Base-by-base conservation (phyloP, 306 rosid species). In the Begonia masoniana region DNA sequence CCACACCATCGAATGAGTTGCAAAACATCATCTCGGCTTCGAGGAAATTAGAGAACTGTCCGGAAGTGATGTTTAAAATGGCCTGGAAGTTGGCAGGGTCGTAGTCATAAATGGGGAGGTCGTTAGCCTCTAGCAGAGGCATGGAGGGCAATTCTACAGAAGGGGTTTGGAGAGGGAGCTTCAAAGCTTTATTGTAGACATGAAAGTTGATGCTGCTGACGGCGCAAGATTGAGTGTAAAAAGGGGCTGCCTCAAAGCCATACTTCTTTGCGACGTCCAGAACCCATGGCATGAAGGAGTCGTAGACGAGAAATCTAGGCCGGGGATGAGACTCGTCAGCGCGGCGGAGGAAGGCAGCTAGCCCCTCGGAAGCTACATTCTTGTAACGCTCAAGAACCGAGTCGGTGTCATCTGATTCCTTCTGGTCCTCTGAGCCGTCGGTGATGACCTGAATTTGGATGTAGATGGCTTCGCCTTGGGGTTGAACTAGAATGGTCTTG, bases 271-370 rank as follows among this genome's bases (percentile, higher is more conserved):
- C 71, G 6, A 68, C 51, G 12, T 64, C 56, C 35, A 64, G 21
- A 42, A 56, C 67, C 74, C 68, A 64, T 10, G 68, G 74, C 67
- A 64, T 59, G 1, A 31, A 17, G 0, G 68, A 64, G 60, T 73
- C 71, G 21, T 60, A 64, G 4, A 73, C 19, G 9, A 68, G 46
- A 31, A 52, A 51, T 1, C 31, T 42, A 19, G 61, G 55, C 0
- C 59, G 59, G 26, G 54, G 39, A 31, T 5, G 39, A 31, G 39
- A 5, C 39, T 31, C 39, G 39, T 31, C 39, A 7, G 8, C 39
- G 7, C 39, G 39, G 39, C 39, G 39, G 39, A 31, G 39, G 39
- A 31, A 31, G 1, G 39, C 39, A 31, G 39, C 39, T 0, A 31
- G 39, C 8, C 39, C 39, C 5, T 24, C 16, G 4, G 63, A 10